phyloP scores from a whole-genome alignment of 768 basidiomycete genomes.

The Trametes cubensis region DNA sequence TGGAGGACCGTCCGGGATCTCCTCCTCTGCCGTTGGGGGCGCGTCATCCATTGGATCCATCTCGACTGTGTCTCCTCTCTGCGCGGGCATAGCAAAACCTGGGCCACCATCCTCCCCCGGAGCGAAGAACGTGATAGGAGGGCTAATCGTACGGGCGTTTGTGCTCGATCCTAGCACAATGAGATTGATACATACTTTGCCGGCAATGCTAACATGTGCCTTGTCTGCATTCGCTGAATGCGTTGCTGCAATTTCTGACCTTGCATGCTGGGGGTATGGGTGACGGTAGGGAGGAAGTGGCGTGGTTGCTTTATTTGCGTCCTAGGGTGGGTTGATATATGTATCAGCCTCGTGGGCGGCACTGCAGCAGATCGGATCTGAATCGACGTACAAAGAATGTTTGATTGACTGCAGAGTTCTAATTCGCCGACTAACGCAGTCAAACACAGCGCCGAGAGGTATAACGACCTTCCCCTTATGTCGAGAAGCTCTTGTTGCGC shows the following conservation, averaged over 20 bases:
- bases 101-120: slow-evolving; percentile 4
- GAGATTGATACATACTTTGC: background rate
- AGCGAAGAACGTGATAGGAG: too few species aligned
- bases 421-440: background rate
- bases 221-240: background rate
- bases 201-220: too few species aligned
- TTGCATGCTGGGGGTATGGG: background rate
- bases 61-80: slow-evolving; percentile 26
- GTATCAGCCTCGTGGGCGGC: slow-evolving; percentile 13
- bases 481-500: too few species aligned
- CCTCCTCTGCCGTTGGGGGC: slow-evolving; percentile 16
- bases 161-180: background rate
- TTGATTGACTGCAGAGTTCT: too few species aligned
- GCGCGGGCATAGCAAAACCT: slow-evolving; percentile 23
- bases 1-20: slow-evolving; percentile 20
- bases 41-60: slow-evolving; percentile 19
- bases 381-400: slow-evolving; percentile 3
- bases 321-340: slow-evolving; percentile 11
- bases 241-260: too few species aligned
- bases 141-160: background rate
- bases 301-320: background rate
- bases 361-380: slow-evolving; percentile 15
- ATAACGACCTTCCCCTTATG: background rate
- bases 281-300: background rate
- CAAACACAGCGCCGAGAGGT: background rate